phyloP scores from a whole-genome alignment of 2,329 filamentous ascomycete species.

The Sordariomycetes sp. region DNA sequence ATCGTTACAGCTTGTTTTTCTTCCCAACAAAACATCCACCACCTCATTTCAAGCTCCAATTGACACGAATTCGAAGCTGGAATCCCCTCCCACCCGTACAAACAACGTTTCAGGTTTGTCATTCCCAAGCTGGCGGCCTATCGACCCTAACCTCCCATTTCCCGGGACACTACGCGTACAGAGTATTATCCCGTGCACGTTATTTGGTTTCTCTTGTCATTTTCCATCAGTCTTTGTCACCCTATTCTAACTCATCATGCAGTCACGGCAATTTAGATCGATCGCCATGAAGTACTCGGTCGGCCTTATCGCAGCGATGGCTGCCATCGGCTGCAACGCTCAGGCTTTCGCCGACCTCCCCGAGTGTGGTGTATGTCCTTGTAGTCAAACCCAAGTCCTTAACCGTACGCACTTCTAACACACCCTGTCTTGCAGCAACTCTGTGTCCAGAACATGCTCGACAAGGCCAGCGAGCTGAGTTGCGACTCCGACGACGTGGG shows the following conservation, averaged over 20 bases:
- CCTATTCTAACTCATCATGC: neutral
- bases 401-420: neutral
- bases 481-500: conserved; percentile 25
- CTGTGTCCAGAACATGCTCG: conserved; percentile 37
- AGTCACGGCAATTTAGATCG: neutral
- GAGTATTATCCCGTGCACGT: neutral
- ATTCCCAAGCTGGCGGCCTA: neutral
- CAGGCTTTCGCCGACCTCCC: conserved; percentile 26
- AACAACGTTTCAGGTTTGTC: neutral
- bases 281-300: conserved; percentile 35
- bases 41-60: neutral
- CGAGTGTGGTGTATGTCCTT: conserved; percentile 38
- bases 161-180: neutral
- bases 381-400: neutral
- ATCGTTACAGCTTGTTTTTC: neutral
- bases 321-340: conserved; percentile 24
- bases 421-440: conserved; percentile 19
- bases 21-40: neutral
- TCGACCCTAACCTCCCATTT: neutral
- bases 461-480: conserved; percentile 27
- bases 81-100: neutral
- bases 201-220: neutral
- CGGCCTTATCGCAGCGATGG: conserved; percentile 25
- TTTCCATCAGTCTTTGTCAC: neutral
- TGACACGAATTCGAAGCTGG: neutral